Base-by-base conservation (phyloP, 2,329 filamentous ascomycete genomes). In the Exophiala sp. region DNA sequence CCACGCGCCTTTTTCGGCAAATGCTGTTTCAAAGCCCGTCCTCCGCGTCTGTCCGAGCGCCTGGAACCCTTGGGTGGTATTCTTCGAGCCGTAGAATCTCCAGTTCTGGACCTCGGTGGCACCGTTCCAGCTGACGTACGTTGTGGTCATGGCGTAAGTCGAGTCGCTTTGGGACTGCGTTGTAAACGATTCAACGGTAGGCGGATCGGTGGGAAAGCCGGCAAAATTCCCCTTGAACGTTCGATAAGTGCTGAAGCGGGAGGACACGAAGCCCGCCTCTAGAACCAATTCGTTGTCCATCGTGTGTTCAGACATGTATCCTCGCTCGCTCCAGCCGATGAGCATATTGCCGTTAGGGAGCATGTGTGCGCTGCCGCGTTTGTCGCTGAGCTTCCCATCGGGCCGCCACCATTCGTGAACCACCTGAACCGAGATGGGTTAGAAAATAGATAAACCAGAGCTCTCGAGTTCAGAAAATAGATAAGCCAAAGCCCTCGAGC, bases 151-250 rank as follows among this genome's bases (percentile, higher is more conserved):
- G 18, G 42, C n/a, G 18, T 34, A 43, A 6, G 13, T 21, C 21
- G 24, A 8, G 8, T 24, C 27, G 10, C 29, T 45, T 10, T 21
- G 34, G 10, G 23, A 18, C 6, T 6, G 16, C 19, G 23, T 27
- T 11, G 27, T 43, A 27, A 41, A 46, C n/a, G 24, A 2, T 1
- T 57, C 53, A 8, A 46, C 14, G 2, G 35, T 30, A 2, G 65
- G 65, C 2, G 43, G 50, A 18, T 69, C 73, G 42, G 22, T 34
- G 0, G 77, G 76, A 7, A 66, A 60, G 0, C 73, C 76, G 3
- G 68, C 69, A 75, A 77, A 83, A 52, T 73, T 67, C 32, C 60
- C 58, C 58, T 77, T 77, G 63, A 74, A 75, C 2, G 71, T 73
- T 23, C 78, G 73, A 57, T 82, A 82, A 43, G 74, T 77, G 58